Base-by-base conservation (phyloP, 106 monocot species). In the Dendrobium officinale region DNA sequence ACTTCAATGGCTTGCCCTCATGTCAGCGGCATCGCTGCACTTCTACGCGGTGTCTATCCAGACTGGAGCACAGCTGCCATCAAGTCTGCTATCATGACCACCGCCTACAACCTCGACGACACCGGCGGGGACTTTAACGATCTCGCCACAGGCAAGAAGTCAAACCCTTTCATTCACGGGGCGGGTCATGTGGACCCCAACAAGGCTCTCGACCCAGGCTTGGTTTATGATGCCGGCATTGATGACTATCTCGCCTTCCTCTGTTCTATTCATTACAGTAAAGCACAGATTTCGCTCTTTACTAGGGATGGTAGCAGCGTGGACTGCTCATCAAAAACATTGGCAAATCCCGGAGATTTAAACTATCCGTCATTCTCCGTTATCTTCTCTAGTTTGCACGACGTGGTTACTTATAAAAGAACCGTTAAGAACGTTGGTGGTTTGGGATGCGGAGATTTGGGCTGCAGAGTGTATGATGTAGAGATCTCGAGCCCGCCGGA, bases 1-100 rank as follows among this genome's bases (percentile, higher is more conserved):
- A 84, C 89, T 44, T 89, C 89, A 9, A 89, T 86, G 86, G 55
- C 90, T 19, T 78, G 82, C 79, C 86, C 89, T 0, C 89, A 89
- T 67, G 88, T 79, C 6, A 40, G 81, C 6, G 90, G 90, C 3
- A 42, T 88, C 9, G 88, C n/a, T n/a, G 90, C 90, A 17, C 59
- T 88, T 48, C 55, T 90, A 6, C 86, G 77, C 75, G 66, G 45
- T 1, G 83, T 43, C 18, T 77, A 81, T 73, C 82, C 77, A 9
- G 73, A 78, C 2, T 90, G 90, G 90, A 85, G 82, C 31, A 87
- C 87, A 6, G 87, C 87, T 6, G 80, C 68, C 10, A 82, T 88
- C 7, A 64, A 79, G 5, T 88, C 84, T 3, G 87, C 80, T 15
- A 73, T 91, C 37, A 81, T 91, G 81, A 89, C 91, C 3, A 82